phyloP scores from a whole-genome alignment of 2,329 filamentous ascomycete genomes.

The Colletotrichum sp. region DNA sequence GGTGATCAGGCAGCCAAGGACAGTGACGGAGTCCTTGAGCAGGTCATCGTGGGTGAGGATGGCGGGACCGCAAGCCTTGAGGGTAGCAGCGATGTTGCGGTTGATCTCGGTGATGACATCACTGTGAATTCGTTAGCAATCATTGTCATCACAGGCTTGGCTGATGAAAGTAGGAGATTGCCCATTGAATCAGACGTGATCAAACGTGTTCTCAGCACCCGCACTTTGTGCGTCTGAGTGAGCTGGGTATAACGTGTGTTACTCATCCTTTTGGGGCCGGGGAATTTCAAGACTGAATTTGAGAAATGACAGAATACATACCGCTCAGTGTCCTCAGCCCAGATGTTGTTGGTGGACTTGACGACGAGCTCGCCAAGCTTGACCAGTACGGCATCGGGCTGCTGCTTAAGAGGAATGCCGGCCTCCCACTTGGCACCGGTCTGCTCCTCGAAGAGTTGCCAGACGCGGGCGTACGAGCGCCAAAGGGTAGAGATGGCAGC shows the following conservation, averaged over 20 bases:
- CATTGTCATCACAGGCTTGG: constrained; percentile 20
- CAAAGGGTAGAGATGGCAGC: constrained; percentile 90
- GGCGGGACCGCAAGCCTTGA: constrained; percentile 89
- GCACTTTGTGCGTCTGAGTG: constrained; percentile 92
- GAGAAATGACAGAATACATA: constrained; percentile 60
- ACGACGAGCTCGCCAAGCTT: constrained; percentile 88
- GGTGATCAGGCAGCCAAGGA: constrained; percentile 80
- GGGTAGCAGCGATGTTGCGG: constrained; percentile 86
- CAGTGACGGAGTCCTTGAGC: constrained; percentile 77
- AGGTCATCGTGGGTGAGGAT: constrained; percentile 77
- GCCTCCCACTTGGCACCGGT: constrained; percentile 84
- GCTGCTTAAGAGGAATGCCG: constrained; percentile 81
- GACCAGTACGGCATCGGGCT: constrained; percentile 79
- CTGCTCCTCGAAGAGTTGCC: constrained; percentile 82
- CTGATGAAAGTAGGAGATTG: constrained; percentile 16
- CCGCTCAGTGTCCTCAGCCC: constrained; percentile 92
- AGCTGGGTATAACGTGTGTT: constrained; percentile 97
- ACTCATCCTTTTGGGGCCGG: constrained; percentile 74
- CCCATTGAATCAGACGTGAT: constrained; percentile 42
- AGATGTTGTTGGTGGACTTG: constrained; percentile 82
- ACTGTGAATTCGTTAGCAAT: constrained; percentile 59
- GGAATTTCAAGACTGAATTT: constrained; percentile 16
- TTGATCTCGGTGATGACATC: constrained; percentile 94
- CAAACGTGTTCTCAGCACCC: constrained; percentile 84
- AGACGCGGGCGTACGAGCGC: constrained; percentile 91